Percentiles rank a stretch among this genome's conserved stretches.
Evolutionary conservation across 768 basidiomycete species (phyloP).

Genomic region (Lyophyllum decastes): DNA sequence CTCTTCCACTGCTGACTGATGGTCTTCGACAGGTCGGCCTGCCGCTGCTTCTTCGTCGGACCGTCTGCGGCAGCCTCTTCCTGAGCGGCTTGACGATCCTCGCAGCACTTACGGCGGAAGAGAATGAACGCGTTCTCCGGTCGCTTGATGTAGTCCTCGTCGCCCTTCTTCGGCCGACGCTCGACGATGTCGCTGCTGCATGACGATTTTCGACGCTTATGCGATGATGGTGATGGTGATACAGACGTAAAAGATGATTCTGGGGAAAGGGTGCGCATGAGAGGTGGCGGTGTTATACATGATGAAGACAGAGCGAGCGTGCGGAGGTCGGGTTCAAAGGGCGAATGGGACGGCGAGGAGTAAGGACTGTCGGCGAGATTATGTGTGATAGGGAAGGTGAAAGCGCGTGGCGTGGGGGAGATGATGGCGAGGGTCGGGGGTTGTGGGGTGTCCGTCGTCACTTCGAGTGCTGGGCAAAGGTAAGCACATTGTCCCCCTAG

Average conservation of each 20-base stretch:
- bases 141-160: slow-evolving; percentile 82
- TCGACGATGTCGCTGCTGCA: slow-evolving; percentile 50
- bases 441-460: slow-evolving; percentile 64
- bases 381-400: slow-evolving; percentile 64
- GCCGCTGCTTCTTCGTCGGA: slow-evolving; percentile 66
- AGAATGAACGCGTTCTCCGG: slow-evolving; percentile 86
- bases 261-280: slow-evolving; percentile 44
- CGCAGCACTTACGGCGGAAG: slow-evolving; percentile 78
- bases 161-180: slow-evolving; percentile 68
- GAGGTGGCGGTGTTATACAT: slow-evolving; percentile 33
- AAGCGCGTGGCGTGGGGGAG: slow-evolving; percentile 71
- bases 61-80: slow-evolving; percentile 43
- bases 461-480: slow-evolving; percentile 62
- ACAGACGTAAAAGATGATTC: slow-evolving; percentile 39
- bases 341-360: slow-evolving; percentile 66
- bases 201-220: slow-evolving; percentile 55
- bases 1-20: slow-evolving; percentile 83
- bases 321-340: slow-evolving; percentile 73
- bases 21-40: slow-evolving; percentile 75
- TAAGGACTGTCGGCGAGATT: slow-evolving; percentile 69
- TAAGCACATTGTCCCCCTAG: slow-evolving; percentile 11
- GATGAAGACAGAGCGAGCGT: slow-evolving; percentile 47
- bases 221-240: slow-evolving; percentile 37
- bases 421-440: slow-evolving; percentile 60
- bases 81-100: slow-evolving; percentile 61